Conservation (phyloP, 352 stramenopile genomes). For the Globisporangium nagaii region DNA sequence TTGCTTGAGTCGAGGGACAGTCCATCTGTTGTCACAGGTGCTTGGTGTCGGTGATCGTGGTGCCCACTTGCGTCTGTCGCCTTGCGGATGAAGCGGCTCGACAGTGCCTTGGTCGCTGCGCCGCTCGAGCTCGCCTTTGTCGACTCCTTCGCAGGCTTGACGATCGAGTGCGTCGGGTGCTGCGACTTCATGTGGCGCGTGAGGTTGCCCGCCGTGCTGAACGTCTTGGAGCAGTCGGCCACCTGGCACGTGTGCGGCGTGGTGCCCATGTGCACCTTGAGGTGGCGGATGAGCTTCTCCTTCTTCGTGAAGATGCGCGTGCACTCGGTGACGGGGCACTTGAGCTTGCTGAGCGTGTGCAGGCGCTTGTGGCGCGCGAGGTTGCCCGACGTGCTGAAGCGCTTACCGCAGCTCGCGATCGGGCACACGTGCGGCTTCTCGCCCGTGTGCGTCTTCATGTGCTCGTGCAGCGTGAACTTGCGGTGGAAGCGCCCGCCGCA, state of each 20-base stretch:
- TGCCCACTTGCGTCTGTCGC: background rate
- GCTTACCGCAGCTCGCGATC: slow-evolving; percentile 46
- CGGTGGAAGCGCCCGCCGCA: slow-evolving; percentile 54
- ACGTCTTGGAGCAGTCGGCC: slow-evolving; percentile 48
- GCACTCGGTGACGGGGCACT: slow-evolving; percentile 36
- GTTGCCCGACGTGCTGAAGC: slow-evolving; percentile 73
- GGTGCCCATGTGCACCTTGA: slow-evolving; percentile 42
- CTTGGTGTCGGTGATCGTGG: background rate
- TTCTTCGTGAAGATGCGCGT: slow-evolving; percentile 43
- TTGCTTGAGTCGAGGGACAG: background rate
- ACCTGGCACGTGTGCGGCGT: slow-evolving; percentile 49
- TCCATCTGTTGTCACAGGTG: background rate
- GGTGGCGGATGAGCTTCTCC: slow-evolving; percentile 42
- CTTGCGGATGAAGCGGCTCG: slow-evolving; percentile 1
- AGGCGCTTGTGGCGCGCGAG: slow-evolving; percentile 59
- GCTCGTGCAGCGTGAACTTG: slow-evolving; percentile 67
- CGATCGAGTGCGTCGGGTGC: slow-evolving; percentile 21
- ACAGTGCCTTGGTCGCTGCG: background rate
- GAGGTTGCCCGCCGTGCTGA: slow-evolving; percentile 63
- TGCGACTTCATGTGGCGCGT: slow-evolving; percentile 64
- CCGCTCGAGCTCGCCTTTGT: background rate
- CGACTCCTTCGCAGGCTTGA: background rate
- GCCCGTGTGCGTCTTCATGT: slow-evolving; percentile 77
- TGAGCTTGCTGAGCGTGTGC: slow-evolving; percentile 45
- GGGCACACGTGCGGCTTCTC: slow-evolving; percentile 64